Evolutionary conservation across 169 alveolate genomes (phyloP).

Genomic region (Eimeria sp.): DNA sequence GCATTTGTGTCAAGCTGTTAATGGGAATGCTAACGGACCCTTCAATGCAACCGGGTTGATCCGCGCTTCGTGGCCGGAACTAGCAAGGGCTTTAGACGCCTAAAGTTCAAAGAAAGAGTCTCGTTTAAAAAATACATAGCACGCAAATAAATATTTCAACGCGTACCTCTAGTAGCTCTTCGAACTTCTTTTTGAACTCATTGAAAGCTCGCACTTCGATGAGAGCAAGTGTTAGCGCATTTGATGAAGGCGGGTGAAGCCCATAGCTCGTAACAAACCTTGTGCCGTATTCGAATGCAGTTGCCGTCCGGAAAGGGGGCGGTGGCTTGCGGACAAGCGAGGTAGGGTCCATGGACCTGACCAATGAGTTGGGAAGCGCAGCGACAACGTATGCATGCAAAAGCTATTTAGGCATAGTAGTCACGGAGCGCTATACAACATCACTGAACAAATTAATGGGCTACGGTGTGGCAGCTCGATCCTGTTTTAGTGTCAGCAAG

Average conservation of each 20-base stretch:
- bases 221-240: slow-evolving; percentile 86
- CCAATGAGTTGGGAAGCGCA: not conserved
- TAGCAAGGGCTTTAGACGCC: not conserved
- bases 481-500: not conserved
- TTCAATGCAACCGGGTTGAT: not conserved
- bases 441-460: not conserved
- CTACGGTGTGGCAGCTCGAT: not conserved
- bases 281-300: slow-evolving; percentile 86
- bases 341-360: slow-evolving; percentile 69
- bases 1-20: not conserved
- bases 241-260: slow-evolving; percentile 83
- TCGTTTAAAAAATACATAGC: too few species aligned
- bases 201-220: slow-evolving; percentile 82
- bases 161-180: slow-evolving; percentile 82
- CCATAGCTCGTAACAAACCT: slow-evolving; percentile 79
- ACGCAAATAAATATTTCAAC: not conserved
- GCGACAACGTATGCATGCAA: not conserved
- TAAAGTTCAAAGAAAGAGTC: too few species aligned
- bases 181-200: slow-evolving; percentile 83
- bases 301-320: slow-evolving; percentile 77
- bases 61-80: not conserved
- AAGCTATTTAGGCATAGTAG: not conserved
- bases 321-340: slow-evolving; percentile 65
- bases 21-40: not conserved
- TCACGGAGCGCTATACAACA: not conserved